phyloP scores from a whole-genome alignment of 495 filamentous ascomycete genomes.

The Penicillium arizonense region DNA sequence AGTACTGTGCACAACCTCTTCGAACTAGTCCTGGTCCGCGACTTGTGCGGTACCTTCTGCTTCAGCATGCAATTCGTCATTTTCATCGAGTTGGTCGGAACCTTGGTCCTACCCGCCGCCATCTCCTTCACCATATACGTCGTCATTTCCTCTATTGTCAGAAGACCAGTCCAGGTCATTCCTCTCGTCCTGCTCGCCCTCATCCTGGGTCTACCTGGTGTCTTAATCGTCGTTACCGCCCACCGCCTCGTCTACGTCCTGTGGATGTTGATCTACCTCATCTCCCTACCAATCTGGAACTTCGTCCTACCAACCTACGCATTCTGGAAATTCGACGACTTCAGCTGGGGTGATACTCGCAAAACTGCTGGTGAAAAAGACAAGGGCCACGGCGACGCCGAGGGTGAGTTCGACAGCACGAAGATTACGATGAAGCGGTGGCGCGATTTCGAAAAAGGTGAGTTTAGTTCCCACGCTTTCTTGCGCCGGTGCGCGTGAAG shows the following conservation, averaged over 20 bases:
- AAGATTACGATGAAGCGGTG: constrained; percentile 99
- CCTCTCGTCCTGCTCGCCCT: constrained; percentile 87
- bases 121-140: constrained; percentile 98
- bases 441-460: constrained; percentile 92
- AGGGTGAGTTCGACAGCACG: constrained; percentile 95
- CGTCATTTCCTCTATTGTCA: constrained; percentile 81
- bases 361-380: constrained; percentile 93
- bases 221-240: constrained; percentile 94
- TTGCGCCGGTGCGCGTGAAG: background rate
- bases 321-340: constrained; percentile 99
- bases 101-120: constrained; percentile 90
- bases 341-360: constrained; percentile 97
- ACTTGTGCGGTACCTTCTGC: constrained; percentile 98
- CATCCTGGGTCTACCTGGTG: constrained; percentile 89
- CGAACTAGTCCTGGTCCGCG: constrained; percentile 92
- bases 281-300: constrained; percentile 97
- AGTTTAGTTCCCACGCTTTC: constrained; percentile 6
- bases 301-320: constrained; percentile 92
- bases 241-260: constrained; percentile 88
- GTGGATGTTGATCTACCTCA: constrained; percentile 96
- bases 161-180: constrained; percentile 83
- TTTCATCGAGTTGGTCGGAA: constrained; percentile 93
- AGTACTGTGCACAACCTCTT: constrained; percentile 98
- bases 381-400: constrained; percentile 76
- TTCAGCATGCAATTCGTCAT: constrained; percentile 99